phyloP scores from a whole-genome alignment of 1,284 basidiomycete genomes.

The Naganishia sp. region DNA sequence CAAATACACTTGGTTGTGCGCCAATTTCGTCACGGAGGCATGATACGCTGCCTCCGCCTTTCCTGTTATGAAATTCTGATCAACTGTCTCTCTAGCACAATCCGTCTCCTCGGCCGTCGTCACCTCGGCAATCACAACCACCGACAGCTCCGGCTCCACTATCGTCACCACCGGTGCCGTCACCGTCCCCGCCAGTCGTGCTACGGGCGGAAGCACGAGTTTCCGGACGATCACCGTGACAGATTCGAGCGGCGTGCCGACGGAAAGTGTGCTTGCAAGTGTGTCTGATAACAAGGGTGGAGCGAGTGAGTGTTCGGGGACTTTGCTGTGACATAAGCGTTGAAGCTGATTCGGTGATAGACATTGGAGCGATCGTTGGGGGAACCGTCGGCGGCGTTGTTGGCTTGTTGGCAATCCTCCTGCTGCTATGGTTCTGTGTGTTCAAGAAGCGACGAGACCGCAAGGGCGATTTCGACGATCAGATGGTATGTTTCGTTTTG shows the following conservation, averaged over 20 bases:
- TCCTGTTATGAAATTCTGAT: not conserved
- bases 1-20: too few relatives aligned
- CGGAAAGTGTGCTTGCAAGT: conserved; percentile 3
- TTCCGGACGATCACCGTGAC: conserved; percentile 25
- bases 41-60: not conserved
- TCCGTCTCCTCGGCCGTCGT: conserved; percentile 15
- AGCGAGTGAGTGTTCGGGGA: conserved; percentile 8
- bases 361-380: conserved; percentile 51
- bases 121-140: conserved; percentile 4
- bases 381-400: conserved; percentile 53
- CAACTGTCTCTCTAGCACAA: not conserved
- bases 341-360: conserved; percentile 22
- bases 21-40: not conserved
- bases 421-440: conserved; percentile 46
- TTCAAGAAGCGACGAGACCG: conserved; percentile 44
- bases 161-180: not conserved
- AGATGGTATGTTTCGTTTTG: conserved; percentile 43
- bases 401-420: conserved; percentile 44
- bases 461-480: conserved; percentile 52
- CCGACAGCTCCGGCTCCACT: conserved; percentile 7
- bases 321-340: not conserved
- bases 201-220: conserved; percentile 5
- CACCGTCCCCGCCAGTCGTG: conserved; percentile 15
- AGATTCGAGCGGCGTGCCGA: conserved; percentile 12
- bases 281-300: not conserved